These are phyloP conservation scores for Anthracocystis setariae DNA, from an alignment of 1,284 basidiomycete genomes.

Conservation along the genomic window DNA sequence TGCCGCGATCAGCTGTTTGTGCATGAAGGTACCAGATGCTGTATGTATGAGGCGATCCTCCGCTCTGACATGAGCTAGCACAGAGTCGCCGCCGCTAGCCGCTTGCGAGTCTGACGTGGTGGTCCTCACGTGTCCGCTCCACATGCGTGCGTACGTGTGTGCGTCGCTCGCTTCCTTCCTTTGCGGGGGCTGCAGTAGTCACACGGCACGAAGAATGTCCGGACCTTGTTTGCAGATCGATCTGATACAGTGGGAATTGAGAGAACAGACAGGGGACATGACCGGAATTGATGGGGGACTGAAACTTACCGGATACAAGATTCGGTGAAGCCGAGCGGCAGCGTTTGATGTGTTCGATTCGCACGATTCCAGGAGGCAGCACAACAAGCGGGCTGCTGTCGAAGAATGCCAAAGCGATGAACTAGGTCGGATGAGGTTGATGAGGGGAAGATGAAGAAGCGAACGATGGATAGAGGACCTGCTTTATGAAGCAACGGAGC, in stretches of 20 bases:
- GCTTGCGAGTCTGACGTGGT: not conserved
- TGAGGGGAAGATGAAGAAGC: conserved; percentile 4
- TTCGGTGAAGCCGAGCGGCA: conserved; percentile 1
- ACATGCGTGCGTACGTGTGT: not conserved
- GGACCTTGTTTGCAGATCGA: not conserved
- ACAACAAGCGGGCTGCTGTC: not conserved
- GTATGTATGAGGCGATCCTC: not conserved
- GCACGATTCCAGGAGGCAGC: not conserved
- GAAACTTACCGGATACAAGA: conserved; percentile 13
- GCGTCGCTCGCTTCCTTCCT: too few relatives aligned
- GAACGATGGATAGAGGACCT: not conserved
- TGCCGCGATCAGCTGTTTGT: conserved; percentile 10
- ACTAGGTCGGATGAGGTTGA: not conserved
- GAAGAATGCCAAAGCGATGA: not conserved
- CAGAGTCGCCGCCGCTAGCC: not conserved
- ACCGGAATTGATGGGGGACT: not conserved
- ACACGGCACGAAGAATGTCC: not conserved
- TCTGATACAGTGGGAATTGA: not conserved
- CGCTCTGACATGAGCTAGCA: not conserved
- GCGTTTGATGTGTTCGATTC: not conserved
- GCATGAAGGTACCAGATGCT: conserved; percentile 2
- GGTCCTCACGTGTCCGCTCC: conserved; percentile 4
- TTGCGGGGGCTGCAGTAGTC: too few relatives aligned
- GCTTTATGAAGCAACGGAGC: conserved; percentile 1
- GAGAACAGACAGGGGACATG: too few relatives aligned